A percentile compares a stretch with the other conserved stretches of the same genome.
These are phyloP conservation scores for Solanum tarijense DNA, from an alignment of 257 asterid species.

Conservation along the genomic window DNA sequence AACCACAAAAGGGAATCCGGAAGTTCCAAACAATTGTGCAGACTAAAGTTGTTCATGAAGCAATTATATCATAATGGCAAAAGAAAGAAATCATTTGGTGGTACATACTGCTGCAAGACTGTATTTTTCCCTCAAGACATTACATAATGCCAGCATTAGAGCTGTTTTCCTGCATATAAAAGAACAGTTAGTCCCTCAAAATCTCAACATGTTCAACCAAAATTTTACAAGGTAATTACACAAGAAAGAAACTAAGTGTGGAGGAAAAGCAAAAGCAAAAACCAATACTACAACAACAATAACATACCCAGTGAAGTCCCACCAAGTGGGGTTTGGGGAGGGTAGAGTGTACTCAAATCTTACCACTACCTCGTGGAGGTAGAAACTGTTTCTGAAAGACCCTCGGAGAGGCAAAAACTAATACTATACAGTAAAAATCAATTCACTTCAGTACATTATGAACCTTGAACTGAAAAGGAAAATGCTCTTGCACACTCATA, in stretches of 20 bases:
- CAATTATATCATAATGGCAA: background rate
- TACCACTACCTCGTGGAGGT: no score
- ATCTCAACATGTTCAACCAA: background rate
- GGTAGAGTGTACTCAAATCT: no score
- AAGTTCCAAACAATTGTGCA: background rate
- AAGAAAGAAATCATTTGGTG: background rate
- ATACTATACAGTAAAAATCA: background rate
- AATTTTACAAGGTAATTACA: background rate
- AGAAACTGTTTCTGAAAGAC: no score
- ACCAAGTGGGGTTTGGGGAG: no score
- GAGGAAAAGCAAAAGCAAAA: background rate
- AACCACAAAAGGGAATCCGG: background rate
- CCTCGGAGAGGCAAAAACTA: no score
- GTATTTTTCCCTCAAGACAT: conserved; percentile 66
- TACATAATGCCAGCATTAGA: conserved; percentile 77
- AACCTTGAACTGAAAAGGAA: background rate
- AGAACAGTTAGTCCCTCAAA: background rate
- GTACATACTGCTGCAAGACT: conserved; percentile 90
- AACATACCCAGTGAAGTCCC: no score
- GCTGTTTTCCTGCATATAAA: conserved; percentile 74
- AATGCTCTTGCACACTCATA: background rate
- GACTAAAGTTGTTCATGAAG: background rate
- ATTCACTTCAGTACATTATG: background rate
- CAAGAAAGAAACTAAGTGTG: background rate
- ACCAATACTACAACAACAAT: no score